A percentile compares a stretch with the other conserved stretches of the same genome.
phyloP scores from a whole-genome alignment of 164 flowering plant genomes.

The Buxus sempervirens region DNA sequence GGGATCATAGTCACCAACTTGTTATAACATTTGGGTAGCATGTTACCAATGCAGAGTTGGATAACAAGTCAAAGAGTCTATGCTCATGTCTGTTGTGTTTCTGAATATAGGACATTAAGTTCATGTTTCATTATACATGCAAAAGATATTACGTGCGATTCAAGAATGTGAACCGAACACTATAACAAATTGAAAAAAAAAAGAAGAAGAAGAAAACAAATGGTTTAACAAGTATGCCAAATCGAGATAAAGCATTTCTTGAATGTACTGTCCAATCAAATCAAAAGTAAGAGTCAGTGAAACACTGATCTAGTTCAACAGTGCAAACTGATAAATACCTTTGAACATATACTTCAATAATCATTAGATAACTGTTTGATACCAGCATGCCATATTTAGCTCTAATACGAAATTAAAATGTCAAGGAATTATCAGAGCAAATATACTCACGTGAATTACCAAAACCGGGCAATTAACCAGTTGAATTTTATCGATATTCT shows the following conservation, averaged over 20 bases:
- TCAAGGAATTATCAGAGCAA: not conserved
- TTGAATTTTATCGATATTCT: constrained; percentile 80
- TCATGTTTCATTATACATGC: not conserved
- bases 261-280: not conserved
- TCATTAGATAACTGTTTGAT: not conserved
- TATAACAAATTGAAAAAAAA: not conserved
- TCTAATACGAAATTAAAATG: not conserved
- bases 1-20: too few species aligned
- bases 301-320: not conserved
- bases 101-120: too few species aligned
- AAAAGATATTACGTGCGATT: too few species aligned
- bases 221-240: not conserved
- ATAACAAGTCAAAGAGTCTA: not conserved
- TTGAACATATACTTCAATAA: not conserved
- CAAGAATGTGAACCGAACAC: not conserved
- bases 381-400: not conserved
- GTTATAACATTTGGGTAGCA: too few species aligned
- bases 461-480: constrained; percentile 74
- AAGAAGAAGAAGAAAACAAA: not conserved
- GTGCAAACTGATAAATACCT: not conserved
- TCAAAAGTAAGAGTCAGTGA: not conserved
- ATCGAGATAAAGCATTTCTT: not conserved
- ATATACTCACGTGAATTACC: constrained; percentile 78
- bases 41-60: not conserved
- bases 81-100: not conserved